Evolutionary conservation across 305 asterid genomes (phyloP).

Genomic region (Withania somnifera): DNA sequence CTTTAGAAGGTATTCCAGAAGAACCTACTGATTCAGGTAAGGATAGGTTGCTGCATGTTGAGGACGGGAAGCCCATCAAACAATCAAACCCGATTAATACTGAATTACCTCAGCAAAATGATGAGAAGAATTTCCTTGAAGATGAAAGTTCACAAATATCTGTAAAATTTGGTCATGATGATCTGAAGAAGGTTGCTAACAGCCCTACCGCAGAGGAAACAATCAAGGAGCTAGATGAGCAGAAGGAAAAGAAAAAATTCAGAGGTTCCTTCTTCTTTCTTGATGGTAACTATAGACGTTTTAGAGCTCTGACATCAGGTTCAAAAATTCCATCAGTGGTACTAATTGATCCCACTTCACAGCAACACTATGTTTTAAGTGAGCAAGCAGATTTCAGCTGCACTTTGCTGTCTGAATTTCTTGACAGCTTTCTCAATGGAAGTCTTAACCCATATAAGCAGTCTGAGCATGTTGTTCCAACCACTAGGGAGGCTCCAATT

Average conservation of each 20-base stretch:
- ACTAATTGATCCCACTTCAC: slow-evolving; percentile 56
- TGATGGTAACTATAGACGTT: slow-evolving; percentile 74
- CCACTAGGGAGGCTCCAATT: slow-evolving; percentile 39
- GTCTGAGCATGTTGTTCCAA: slow-evolving; percentile 41
- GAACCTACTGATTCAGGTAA: slow-evolving; percentile 9
- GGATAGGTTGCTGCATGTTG: slow-evolving; percentile 23
- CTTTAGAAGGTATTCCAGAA: neutral
- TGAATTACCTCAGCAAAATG: slow-evolving; percentile 21
- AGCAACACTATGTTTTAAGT: slow-evolving; percentile 49
- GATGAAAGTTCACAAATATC: slow-evolving; percentile 17
- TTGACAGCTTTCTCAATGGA: slow-evolving; percentile 47
- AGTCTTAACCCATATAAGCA: slow-evolving; percentile 62
- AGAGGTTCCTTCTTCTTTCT: slow-evolving; percentile 53
- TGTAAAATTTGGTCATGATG: slow-evolving; percentile 17
- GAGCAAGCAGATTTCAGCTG: slow-evolving; percentile 34
- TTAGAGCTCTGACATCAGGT: slow-evolving; percentile 63
- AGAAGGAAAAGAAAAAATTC: slow-evolving; percentile 22
- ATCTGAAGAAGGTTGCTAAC: slow-evolving; percentile 17
- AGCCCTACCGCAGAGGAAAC: slow-evolving; percentile 20
- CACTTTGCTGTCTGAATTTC: slow-evolving; percentile 47
- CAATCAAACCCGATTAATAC: slow-evolving; percentile 23
- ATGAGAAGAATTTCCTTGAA: slow-evolving; percentile 20
- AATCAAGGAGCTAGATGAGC: slow-evolving; percentile 24
- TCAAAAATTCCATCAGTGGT: slow-evolving; percentile 60
- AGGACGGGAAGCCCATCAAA: slow-evolving; percentile 15